phyloP scores from a whole-genome alignment of 805 yeast species.

The Kregervanrija pseudodelftensis region DNA sequence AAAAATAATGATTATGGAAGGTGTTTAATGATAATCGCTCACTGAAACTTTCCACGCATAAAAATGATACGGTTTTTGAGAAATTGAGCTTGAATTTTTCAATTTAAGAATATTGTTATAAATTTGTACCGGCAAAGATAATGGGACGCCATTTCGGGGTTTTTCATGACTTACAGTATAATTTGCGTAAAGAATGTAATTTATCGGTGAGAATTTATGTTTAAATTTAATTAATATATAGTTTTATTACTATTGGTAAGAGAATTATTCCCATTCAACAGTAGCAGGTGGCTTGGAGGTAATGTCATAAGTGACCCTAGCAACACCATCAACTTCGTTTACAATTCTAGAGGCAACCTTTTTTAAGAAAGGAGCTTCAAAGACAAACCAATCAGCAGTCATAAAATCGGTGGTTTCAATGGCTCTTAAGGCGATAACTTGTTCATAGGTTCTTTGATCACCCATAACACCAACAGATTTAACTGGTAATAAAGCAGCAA shows the following conservation, averaged over 20 bases:
- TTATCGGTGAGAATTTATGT: too few species aligned
- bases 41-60: too few species aligned
- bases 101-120: too few species aligned
- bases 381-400: constrained; percentile 99
- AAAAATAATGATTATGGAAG: not conserved
- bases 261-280: constrained; percentile 93
- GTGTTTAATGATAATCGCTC: too few species aligned
- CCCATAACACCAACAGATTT: constrained; percentile 99
- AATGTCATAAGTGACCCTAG: constrained; percentile 97
- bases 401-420: constrained; percentile 96
- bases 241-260: too few species aligned
- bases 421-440: constrained; percentile 97
- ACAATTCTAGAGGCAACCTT: constrained; percentile 92
- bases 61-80: too few species aligned
- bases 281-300: constrained; percentile 99
- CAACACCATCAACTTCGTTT: constrained; percentile 98
- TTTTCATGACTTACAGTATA: too few species aligned
- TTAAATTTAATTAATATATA: too few species aligned
- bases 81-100: too few species aligned
- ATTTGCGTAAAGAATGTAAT: too few species aligned
- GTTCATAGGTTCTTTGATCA: constrained; percentile 98
- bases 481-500: constrained; percentile 94
- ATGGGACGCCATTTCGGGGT: too few species aligned
- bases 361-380: constrained; percentile 88
- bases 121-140: too few species aligned